Conservation (phyloP, 495 filamentous ascomycete species). For the Pseudevernia furfuracea region DNA sequence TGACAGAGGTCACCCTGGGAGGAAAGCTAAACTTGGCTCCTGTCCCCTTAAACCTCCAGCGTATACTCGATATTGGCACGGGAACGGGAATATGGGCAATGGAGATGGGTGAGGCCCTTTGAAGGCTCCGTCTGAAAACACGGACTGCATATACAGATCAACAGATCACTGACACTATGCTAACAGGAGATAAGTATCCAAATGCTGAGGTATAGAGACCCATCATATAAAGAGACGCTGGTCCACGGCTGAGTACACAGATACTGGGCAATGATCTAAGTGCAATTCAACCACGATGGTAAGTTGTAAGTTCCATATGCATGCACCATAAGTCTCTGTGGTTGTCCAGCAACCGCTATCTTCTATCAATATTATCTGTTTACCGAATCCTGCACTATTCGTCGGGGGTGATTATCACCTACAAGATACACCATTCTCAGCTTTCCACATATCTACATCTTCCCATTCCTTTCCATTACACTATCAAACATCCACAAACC, state of each 20-base stretch:
- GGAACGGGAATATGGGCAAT: slow-evolving; percentile 49
- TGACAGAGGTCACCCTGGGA: slow-evolving; percentile 45
- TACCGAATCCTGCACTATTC: background rate
- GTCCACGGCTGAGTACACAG: background rate
- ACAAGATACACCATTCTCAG: background rate
- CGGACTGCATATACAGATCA: background rate
- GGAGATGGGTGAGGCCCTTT: slow-evolving; percentile 36
- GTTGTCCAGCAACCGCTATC: background rate
- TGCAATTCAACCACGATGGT: slow-evolving; percentile 51
- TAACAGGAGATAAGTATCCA: slow-evolving; percentile 27
- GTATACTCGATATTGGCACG: slow-evolving; percentile 42
- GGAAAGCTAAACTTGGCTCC: slow-evolving; percentile 49
- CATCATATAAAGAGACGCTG: background rate
- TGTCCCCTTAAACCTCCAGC: slow-evolving; percentile 30
- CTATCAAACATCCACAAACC: background rate
- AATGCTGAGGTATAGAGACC: slow-evolving; percentile 22
- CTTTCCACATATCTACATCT: background rate
- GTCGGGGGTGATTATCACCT: background rate
- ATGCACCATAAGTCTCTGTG: background rate
- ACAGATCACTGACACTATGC: background rate
- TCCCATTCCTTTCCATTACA: background rate
- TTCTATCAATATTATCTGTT: background rate
- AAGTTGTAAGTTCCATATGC: slow-evolving; percentile 14
- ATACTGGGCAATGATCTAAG: slow-evolving; percentile 50
- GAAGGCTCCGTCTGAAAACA: background rate